Conservation (phyloP, 2,329 filamentous ascomycete genomes). For the Arthroderma uncinatum region DNA sequence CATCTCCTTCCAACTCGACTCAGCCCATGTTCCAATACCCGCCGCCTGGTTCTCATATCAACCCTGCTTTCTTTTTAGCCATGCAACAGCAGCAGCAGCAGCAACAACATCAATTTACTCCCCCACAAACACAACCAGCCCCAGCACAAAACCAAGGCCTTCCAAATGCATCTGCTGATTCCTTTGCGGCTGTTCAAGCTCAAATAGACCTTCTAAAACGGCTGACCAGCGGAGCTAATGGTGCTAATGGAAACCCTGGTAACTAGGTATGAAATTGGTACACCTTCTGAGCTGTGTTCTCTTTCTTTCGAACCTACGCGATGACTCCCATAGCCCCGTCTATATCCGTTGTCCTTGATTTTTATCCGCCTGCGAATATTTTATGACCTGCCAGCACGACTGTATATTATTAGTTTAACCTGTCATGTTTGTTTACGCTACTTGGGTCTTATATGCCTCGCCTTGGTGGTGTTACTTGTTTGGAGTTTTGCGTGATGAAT, state of each 20-base stretch:
- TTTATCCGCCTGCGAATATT: too few relatives aligned
- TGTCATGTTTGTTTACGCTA: background rate
- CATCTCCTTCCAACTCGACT: conserved; percentile 24
- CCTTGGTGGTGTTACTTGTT: background rate
- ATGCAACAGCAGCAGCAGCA: conserved; percentile 35
- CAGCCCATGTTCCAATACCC: conserved; percentile 33
- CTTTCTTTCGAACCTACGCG: background rate
- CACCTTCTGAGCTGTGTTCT: background rate
- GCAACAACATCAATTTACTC: conserved; percentile 17
- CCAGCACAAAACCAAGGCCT: conserved; percentile 15
- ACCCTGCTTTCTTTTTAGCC: conserved; percentile 46
- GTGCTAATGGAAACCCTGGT: background rate
- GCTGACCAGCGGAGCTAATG: conserved; percentile 22
- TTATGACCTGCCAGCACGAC: background rate
- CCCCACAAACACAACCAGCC: conserved; percentile 3
- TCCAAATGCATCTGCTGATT: conserved; percentile 22
- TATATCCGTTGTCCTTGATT: background rate
- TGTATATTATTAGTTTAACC: background rate
- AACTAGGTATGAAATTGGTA: background rate
- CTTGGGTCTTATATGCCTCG: background rate
- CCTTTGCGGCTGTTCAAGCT: conserved; percentile 34
- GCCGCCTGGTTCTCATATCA: conserved; percentile 42
- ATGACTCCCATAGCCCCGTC: background rate
- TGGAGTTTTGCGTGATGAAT: background rate
- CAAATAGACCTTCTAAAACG: conserved; percentile 33